phyloP scores from a whole-genome alignment of 2,329 filamentous ascomycete species.

The Colletotrichum melonis region DNA sequence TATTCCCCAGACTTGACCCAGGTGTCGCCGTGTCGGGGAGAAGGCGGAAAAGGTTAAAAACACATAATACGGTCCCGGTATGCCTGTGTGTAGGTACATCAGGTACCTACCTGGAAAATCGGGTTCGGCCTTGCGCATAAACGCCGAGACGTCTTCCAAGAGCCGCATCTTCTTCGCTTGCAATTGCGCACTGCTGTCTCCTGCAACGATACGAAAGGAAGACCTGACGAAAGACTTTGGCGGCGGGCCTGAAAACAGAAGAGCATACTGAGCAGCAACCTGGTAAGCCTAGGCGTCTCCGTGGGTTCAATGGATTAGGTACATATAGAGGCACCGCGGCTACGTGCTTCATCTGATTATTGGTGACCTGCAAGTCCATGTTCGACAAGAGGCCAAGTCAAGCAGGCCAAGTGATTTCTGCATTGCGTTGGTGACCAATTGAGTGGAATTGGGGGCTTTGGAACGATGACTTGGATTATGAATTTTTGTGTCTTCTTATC shows the following conservation, averaged over 20 bases:
- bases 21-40: background rate
- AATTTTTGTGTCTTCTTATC: background rate
- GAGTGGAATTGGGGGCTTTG: background rate
- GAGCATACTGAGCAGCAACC: background rate
- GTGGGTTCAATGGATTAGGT: background rate
- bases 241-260: background rate
- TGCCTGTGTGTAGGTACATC: no score
- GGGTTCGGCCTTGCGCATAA: conserved; percentile 1
- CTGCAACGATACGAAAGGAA: background rate
- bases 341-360: background rate
- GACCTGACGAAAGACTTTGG: background rate
- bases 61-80: no score
- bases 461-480: background rate
- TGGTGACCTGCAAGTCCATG: background rate
- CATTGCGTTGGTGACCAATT: background rate
- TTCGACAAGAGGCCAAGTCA: background rate
- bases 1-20: background rate
- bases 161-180: conserved; percentile 10
- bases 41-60: background rate
- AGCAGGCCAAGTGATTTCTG: background rate
- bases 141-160: conserved; percentile 23
- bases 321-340: background rate
- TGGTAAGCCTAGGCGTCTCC: background rate
- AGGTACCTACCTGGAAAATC: rapidly evolving
- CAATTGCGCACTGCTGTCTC: background rate